These are phyloP conservation scores for Aurifilum marmelostoma DNA, from an alignment of 2,329 filamentous ascomycete species.

Conservation along the genomic window DNA sequence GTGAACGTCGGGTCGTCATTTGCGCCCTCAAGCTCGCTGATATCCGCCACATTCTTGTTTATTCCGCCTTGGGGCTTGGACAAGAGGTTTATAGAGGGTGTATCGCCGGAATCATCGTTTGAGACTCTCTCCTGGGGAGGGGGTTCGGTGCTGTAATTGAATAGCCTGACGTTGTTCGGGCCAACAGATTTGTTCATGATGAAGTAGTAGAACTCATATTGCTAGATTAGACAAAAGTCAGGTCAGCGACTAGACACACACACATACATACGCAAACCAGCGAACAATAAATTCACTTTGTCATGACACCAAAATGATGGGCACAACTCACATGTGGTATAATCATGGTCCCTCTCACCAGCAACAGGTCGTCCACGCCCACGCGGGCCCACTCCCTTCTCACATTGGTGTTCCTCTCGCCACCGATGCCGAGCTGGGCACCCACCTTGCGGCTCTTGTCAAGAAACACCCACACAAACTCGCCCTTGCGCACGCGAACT, in stretches of 20 bases:
- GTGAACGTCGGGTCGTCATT: constrained; percentile 78
- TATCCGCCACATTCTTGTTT: constrained; percentile 46
- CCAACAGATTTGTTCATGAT: constrained; percentile 83
- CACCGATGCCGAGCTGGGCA: constrained; percentile 77
- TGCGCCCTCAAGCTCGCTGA: constrained; percentile 71
- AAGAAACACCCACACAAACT: constrained; percentile 89
- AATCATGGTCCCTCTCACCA: constrained; percentile 88
- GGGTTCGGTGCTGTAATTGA: constrained; percentile 69
- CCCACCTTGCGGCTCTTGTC: constrained; percentile 91
- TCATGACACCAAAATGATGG: not conserved
- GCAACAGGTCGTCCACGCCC: constrained; percentile 92
- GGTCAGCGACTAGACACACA: constrained; percentile 31
- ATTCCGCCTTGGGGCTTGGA: constrained; percentile 43
- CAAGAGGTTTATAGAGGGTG: constrained; percentile 39
- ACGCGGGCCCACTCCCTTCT: constrained; percentile 88
- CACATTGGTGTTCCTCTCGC: constrained; percentile 64
- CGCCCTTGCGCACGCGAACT: constrained; percentile 89
- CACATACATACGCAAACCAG: constrained; percentile 5
- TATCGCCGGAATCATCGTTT: constrained; percentile 13
- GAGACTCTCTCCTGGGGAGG: constrained; percentile 35
- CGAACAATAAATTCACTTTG: constrained; percentile 16
- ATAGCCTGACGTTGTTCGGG: constrained; percentile 72
- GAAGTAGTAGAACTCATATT: constrained; percentile 98
- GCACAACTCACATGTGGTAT: constrained; percentile 79
- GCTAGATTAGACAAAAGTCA: constrained; percentile 56